Evolutionary conservation across 805 yeast species (phyloP), one percentile per base, ranked within the genome.

Genomic region (Candida endomychidarum): DNA sequence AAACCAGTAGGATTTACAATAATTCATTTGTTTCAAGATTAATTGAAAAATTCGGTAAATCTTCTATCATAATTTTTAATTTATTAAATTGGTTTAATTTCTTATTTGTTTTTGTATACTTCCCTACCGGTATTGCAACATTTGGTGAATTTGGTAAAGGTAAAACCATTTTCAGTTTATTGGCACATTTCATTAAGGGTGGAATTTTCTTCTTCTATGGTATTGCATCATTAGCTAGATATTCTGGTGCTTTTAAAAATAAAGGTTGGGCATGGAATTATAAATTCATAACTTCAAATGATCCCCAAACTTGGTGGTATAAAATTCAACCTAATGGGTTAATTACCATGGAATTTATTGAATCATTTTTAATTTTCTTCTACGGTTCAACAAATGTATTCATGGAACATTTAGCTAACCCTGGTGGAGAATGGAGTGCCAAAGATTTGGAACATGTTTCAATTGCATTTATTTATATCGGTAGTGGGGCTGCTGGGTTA

Each of bases 101-200:
- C 35, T 61, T 79, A 34, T 80, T 71, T 49, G 75, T 80, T 37
- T 65, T 80, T 40, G 67, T 76, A 19, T 80, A 86, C 53, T 52
- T 82, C n/a, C 70, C 77, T 29, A 65, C 78, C 3, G 83, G 77
- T 2, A 54, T 80, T 21, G 86, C 88, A 5, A 81, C 84, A 5
- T 84, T 86, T 31, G 77, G 75, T 39, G 56, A 82, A 28, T 61
- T 89, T 53, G 98, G 96, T 27, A 64, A 77, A 60, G 90, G 80
- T 3, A 56, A 52, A 9, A 68, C 69, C 15, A 82, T 90, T 10
- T 91, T 87, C 67, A 88, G 87, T 52, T 61, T 91, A 38, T 72
- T 91, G 42, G 99, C 99, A 1, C 99, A 91, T 63, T 87, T 88
- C 74, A 91, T 91, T 60, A 91, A 91, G 62, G 99, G 99, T 45